These are phyloP conservation scores for Blastomyces emzantsi DNA, from an alignment of 2,329 filamentous ascomycete species.

Conservation along the genomic window DNA sequence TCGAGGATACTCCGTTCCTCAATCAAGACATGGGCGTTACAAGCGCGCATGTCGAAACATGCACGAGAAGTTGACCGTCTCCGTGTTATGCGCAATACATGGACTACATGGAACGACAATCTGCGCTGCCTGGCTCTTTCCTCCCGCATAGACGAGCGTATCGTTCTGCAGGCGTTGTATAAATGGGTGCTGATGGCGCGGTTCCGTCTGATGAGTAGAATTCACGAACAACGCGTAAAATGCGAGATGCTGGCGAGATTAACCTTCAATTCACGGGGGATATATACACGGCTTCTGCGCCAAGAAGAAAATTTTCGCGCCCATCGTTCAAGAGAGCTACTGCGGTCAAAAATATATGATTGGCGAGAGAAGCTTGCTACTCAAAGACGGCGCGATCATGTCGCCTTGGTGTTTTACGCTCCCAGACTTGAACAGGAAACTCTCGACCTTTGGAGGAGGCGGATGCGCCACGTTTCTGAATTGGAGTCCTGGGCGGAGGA, in stretches of 20 bases:
- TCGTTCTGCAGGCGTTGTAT: constrained; percentile 49
- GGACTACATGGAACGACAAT: constrained; percentile 54
- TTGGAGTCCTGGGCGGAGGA: constrained; percentile 47
- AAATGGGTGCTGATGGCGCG: constrained; percentile 51
- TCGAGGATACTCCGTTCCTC: constrained; percentile 38
- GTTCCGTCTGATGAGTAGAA: constrained; percentile 32
- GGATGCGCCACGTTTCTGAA: constrained; percentile 36
- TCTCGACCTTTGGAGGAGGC: constrained; percentile 31
- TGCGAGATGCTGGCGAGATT: constrained; percentile 33
- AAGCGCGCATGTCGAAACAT: constrained; percentile 36
- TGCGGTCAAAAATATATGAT: constrained; percentile 27
- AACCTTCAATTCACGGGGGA: constrained; percentile 31
- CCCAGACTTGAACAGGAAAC: constrained; percentile 35
- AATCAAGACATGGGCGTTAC: constrained; percentile 44
- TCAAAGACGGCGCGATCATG: constrained; percentile 34
- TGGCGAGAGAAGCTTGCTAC: constrained; percentile 33
- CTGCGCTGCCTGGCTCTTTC: constrained; percentile 47
- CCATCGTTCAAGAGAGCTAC: constrained; percentile 26
- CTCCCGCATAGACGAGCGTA: constrained; percentile 46
- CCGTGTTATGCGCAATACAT: constrained; percentile 49
- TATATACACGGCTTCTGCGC: constrained; percentile 30
- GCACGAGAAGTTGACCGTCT: constrained; percentile 44
- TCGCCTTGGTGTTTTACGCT: constrained; percentile 37
- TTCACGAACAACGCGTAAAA: constrained; percentile 34
- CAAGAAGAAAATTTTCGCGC: constrained; percentile 30